These are phyloP conservation scores for Ustilago bromivora DNA, from an alignment of 1,284 basidiomycete genomes.

Conservation along the genomic window DNA sequence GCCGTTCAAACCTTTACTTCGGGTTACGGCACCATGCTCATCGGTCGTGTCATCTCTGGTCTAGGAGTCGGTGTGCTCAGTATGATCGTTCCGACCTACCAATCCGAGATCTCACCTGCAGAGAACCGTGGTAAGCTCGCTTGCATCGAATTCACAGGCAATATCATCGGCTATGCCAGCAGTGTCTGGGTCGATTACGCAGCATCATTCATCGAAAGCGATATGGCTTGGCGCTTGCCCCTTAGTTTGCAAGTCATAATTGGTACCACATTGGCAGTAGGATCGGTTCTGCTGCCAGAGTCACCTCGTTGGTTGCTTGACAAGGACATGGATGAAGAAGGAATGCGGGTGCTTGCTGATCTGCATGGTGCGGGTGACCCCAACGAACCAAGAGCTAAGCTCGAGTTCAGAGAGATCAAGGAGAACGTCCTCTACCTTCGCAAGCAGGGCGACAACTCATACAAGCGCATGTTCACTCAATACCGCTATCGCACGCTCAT, in stretches of 20 bases:
- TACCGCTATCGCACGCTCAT: slow-evolving; percentile 90
- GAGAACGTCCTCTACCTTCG: slow-evolving; percentile 74
- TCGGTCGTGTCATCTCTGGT: slow-evolving; percentile 87
- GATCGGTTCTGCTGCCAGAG: slow-evolving; percentile 89
- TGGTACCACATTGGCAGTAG: slow-evolving; percentile 82
- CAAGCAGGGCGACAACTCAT: slow-evolving; percentile 78
- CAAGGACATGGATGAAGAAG: slow-evolving; percentile 84
- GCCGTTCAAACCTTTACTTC: slow-evolving; percentile 87
- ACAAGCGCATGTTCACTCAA: slow-evolving; percentile 85
- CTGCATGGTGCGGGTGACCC: slow-evolving; percentile 84
- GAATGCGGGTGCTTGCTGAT: slow-evolving; percentile 88
- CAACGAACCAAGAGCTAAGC: slow-evolving; percentile 79
- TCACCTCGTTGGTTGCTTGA: slow-evolving; percentile 96
- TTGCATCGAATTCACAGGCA: slow-evolving; percentile 93
- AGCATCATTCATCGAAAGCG: slow-evolving; percentile 78
- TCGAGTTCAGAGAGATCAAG: slow-evolving; percentile 93
- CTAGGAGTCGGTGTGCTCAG: slow-evolving; percentile 89
- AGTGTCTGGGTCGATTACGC: slow-evolving; percentile 87
- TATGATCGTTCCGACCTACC: slow-evolving; percentile 97
- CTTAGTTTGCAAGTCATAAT: slow-evolving; percentile 75
- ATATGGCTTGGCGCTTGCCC: slow-evolving; percentile 71
- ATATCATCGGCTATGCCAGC: slow-evolving; percentile 90
- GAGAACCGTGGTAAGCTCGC: slow-evolving; percentile 78
- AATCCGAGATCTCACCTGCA: slow-evolving; percentile 94
- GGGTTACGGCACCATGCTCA: slow-evolving; percentile 86